These are phyloP conservation scores for Alternaria metachromatica DNA, from an alignment of 2,329 filamentous ascomycete genomes.

Conservation along the genomic window DNA sequence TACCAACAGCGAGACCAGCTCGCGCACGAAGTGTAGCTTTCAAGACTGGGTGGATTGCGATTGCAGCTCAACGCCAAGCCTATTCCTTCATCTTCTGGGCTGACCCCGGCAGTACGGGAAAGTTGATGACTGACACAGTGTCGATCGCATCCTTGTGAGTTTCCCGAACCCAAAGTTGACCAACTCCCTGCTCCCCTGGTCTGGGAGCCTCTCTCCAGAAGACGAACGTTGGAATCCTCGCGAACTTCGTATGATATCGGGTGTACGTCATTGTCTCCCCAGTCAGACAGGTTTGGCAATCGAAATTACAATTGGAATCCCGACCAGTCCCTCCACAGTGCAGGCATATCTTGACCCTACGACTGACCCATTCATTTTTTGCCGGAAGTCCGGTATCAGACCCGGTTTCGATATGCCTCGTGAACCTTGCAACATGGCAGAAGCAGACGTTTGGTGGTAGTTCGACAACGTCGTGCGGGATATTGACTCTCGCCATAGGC, in stretches of 20 bases:
- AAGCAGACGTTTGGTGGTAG: slow-evolving; percentile 41
- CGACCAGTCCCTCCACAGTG: slow-evolving; percentile 41
- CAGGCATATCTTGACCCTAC: slow-evolving; percentile 40
- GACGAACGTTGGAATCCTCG: slow-evolving; percentile 18
- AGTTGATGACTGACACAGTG: slow-evolving; percentile 14
- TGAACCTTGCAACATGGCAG: slow-evolving; percentile 43
- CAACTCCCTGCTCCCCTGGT: background rate
- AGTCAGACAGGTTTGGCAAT: slow-evolving; percentile 41
- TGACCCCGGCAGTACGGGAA: slow-evolving; percentile 27
- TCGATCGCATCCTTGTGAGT: slow-evolving; percentile 17
- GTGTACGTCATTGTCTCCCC: slow-evolving; percentile 38
- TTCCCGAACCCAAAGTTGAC: slow-evolving; percentile 35
- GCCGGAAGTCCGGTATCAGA: slow-evolving; percentile 13
- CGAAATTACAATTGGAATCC: slow-evolving; percentile 35
- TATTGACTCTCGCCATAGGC: slow-evolving; percentile 5
- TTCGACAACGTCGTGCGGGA: slow-evolving; percentile 31
- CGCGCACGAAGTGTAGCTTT: background rate
- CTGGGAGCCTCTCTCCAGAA: slow-evolving; percentile 31
- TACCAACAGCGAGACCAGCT: background rate
- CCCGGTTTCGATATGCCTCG: slow-evolving; percentile 27
- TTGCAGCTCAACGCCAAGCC: background rate
- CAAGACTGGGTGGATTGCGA: background rate
- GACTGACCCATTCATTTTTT: slow-evolving; percentile 40
- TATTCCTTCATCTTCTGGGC: background rate
- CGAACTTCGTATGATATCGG: no score